Conservation (phyloP, 2,329 filamentous ascomycete species). For the Aciculosporium take region DNA sequence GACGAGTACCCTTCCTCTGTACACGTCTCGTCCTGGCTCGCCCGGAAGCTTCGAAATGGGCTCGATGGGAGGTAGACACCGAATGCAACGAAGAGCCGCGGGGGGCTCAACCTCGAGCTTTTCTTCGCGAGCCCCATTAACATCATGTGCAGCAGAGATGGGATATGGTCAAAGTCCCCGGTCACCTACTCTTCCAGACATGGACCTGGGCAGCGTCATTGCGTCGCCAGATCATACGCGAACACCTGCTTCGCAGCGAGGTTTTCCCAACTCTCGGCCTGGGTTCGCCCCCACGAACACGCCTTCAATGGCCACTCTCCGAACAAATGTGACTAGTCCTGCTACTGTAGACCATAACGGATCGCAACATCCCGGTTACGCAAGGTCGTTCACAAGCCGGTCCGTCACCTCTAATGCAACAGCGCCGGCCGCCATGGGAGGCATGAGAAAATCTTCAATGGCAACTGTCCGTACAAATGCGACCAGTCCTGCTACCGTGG, state of each 20-base stretch:
- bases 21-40: constrained; percentile 45
- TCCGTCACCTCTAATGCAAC: constrained; percentile 17
- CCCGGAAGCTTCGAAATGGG: constrained; percentile 38
- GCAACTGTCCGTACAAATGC: constrained; percentile 12
- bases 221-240: constrained; percentile 19
- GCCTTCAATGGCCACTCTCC: constrained; percentile 9
- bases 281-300: constrained; percentile 9
- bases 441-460: constrained; percentile 9
- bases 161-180: constrained; percentile 29
- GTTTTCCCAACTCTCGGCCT: constrained; percentile 11
- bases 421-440: constrained; percentile 8
- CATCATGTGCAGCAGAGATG: constrained; percentile 46
- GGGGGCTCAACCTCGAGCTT: constrained; percentile 45
- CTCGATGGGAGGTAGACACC: constrained; percentile 37
- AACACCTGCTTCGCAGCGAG: constrained; percentile 23
- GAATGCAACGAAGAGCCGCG: constrained; percentile 35
- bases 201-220: constrained; percentile 9
- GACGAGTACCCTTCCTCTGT: constrained; percentile 45
- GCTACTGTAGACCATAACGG: constrained; percentile 14
- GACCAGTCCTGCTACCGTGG: constrained; percentile 17
- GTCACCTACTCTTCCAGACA: constrained; percentile 21
- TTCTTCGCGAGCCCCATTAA: constrained; percentile 48
- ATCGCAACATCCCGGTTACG: constrained; percentile 19
- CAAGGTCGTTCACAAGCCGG: constrained; percentile 18
- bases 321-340: constrained; percentile 17